These are phyloP conservation scores for Pseudogymnoascus sp. DNA, from an alignment of 2,329 filamentous ascomycete genomes.

Conservation along the genomic window DNA sequence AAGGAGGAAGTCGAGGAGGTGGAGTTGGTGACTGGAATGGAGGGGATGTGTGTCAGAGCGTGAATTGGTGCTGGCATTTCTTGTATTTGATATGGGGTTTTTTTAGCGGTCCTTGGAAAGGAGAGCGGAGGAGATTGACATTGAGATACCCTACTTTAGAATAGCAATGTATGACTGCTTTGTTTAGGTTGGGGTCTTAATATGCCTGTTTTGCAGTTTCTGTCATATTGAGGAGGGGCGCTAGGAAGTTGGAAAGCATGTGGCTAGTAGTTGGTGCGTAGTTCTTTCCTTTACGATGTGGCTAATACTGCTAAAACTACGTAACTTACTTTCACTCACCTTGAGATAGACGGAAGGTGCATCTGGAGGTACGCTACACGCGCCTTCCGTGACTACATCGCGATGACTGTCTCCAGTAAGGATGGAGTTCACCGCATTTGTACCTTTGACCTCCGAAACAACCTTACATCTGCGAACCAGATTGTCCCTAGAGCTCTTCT, in stretches of 20 bases:
- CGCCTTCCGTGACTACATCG: neutral
- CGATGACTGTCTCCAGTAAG: neutral
- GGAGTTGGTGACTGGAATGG: neutral
- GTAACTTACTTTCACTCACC: neutral
- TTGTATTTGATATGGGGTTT: neutral
- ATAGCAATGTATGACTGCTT: neutral
- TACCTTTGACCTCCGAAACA: neutral
- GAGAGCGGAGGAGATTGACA: neutral
- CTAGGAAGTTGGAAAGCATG: neutral
- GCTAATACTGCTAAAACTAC: neutral
- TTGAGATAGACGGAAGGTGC: neutral
- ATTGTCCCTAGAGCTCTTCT: neutral
- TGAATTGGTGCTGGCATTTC: neutral
- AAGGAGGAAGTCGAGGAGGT: neutral
- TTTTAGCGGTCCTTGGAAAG: neutral
- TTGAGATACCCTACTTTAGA: constrained; percentile 4
- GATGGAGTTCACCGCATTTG: neutral
- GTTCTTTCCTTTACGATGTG: neutral
- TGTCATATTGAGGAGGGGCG: neutral
- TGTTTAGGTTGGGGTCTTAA: neutral
- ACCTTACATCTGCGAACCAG: neutral
- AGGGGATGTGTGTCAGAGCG: constrained; percentile 4
- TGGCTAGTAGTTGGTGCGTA: neutral
- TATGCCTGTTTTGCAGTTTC: neutral
- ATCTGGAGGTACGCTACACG: neutral